Base-by-base conservation (phyloP, 2,329 filamentous ascomycete species). In the Sporothrix phasma region DNA sequence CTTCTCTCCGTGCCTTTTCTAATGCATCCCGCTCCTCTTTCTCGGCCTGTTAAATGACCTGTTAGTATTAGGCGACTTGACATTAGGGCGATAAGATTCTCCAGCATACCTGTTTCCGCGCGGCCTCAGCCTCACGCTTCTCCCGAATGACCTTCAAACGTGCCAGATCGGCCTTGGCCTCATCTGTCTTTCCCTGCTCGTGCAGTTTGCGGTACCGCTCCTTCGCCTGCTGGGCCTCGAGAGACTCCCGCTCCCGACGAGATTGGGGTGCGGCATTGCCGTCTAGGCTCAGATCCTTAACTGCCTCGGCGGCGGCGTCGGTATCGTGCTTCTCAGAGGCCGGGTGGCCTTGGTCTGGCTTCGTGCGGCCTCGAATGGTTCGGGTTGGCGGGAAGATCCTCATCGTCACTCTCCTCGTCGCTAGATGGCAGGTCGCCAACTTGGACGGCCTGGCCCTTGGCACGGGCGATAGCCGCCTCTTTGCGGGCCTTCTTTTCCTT, bases 101-200 rank as follows among this genome's bases (percentile, higher is more conserved):
- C 26, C 29, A 68, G 76, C 81, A 81, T 84, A 84, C 93, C 79
- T 90, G 84, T 81, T 93, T 92, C 71, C 91, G 81, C 34, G 87
- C 89, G 62, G 90, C 85, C 72, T 96, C 93, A 22, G 88, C 87
- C 71, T 90, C 92, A 68, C 94, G 85, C 78, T 91, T 88, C 81
- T 96, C 90, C 56, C 87, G 85, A 69, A 99, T 91, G 66, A 93
- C 74, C 74, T 81, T 86, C 72, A 99, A 78, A 64, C 94, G 84
- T 65, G 91, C 93, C 69, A 97, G 73, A 76, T 99, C 94, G 5
- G 90, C 88, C 74, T 90, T 88, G 56, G 93, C 92, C 81, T 97
- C 90, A 66, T 99, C 94, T 51, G 94, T 97, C 85, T 97, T 97
- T 72, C 93, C 93, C 73, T 92, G 89, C 64, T 92, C 90, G 72